Conservation (phyloP, 495 filamentous ascomycete genomes). For the Talaromyces nanjingensis region DNA sequence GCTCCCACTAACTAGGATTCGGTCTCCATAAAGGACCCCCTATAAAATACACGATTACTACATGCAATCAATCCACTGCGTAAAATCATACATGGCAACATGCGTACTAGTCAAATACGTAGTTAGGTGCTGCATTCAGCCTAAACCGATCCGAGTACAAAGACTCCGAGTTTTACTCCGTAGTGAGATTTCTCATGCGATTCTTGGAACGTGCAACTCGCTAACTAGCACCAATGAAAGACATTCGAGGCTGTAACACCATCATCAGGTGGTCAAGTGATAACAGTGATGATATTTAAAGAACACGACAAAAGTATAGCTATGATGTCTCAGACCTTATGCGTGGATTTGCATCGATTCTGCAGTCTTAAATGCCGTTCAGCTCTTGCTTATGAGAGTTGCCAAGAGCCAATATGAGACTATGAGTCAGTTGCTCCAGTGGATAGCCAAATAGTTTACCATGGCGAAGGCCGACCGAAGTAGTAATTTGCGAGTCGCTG, state of each 20-base stretch:
- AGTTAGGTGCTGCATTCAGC: not conserved
- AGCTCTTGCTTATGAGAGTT: not conserved
- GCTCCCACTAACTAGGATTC: not conserved
- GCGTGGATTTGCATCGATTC: not conserved
- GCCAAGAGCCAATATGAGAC: not conserved
- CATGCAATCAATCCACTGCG: not conserved
- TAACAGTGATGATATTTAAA: too few relatives aligned
- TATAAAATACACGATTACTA: not conserved
- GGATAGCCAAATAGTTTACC: not conserved
- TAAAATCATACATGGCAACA: not conserved
- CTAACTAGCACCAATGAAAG: not conserved
- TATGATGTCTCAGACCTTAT: not conserved
- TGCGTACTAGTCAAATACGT: not conserved
- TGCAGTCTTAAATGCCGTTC: not conserved
- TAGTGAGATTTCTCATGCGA: not conserved
- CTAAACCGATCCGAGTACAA: not conserved
- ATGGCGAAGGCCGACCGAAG: not conserved
- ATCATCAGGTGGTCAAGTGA: not conserved
- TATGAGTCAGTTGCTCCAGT: not conserved
- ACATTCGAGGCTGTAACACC: not conserved
- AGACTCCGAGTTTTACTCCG: not conserved
- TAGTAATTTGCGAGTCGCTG: not conserved
- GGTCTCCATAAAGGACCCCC: not conserved
- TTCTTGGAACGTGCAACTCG: not conserved
- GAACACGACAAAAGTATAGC: not conserved